Base-by-base conservation (phyloP, 2,329 filamentous ascomycete genomes). In the Fusarium sp. region DNA sequence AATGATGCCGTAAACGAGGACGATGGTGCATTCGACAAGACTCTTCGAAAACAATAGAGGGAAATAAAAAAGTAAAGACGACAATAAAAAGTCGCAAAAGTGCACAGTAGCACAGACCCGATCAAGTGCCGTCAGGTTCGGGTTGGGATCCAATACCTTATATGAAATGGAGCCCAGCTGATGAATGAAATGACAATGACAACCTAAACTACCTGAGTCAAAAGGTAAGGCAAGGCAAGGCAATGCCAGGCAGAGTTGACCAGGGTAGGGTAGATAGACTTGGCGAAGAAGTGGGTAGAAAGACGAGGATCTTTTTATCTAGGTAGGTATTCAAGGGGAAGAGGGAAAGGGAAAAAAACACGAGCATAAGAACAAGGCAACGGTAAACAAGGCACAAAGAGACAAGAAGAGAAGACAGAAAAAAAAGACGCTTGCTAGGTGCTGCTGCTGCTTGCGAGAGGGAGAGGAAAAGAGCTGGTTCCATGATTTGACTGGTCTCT, bases 201-300 rank as follows among this genome's bases (percentile, higher is more conserved):
- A 65, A 60, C 57, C 65, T 48, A 67, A 54, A 54, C 63, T 54
- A 65, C 30, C 50, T 36, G 50, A 53, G 50, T 36, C 18, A 36
- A 53, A 28, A 36, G n/a, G 31, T 16, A 18, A 61, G 48, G 15
- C 14, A 66, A 22, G 36, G 38, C 24, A 44, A 58, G 70, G 65
- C 47, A 45, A 65, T 65, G 56, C 41, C 41, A 64, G 64, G 57
- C 47, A 70, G 63, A n/a, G 47, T 31, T 64, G 70, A 65, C 57
- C 62, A 44, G 42, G 56, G 62, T 65, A 54, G n/a, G n/a, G n/a
- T n/a, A n/a, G n/a, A n/a, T n/a, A n/a, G 56, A 51, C 66, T 73
- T 73, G 66, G 66, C 66, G 59, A 56, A 70, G 68, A 71, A 68
- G 56, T 71, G 57, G 69, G 62, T 57, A 72, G 68, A 72, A 72